A percentile compares a stretch with the other conserved stretches of the same genome.
phyloP scores from a whole-genome alignment of 805 yeast species.

The Kluyveromyces aestuarii region DNA sequence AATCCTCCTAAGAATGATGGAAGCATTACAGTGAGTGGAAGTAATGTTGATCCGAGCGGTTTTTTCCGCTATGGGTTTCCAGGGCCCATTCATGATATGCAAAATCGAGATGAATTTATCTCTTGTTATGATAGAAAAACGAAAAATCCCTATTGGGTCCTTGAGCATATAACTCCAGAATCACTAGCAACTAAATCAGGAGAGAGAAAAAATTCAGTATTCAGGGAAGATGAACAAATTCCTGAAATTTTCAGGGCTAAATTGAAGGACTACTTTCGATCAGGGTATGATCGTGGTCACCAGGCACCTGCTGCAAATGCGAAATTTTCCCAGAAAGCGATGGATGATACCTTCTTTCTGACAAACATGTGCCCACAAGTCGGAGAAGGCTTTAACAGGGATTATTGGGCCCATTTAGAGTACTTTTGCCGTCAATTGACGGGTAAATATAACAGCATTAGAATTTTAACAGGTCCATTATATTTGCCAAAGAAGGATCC shows the following conservation, averaged over 20 bases:
- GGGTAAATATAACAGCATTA: slow-evolving; percentile 57
- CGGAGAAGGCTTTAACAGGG: slow-evolving; percentile 95
- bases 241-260: slow-evolving; percentile 71
- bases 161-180: slow-evolving; percentile 78
- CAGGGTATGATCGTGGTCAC: slow-evolving; percentile 96
- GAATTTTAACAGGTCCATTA: slow-evolving; percentile 90
- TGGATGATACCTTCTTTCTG: slow-evolving; percentile 88
- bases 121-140: slow-evolving; percentile 80
- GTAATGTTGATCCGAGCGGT: slow-evolving; percentile 57
- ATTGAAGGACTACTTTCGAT: slow-evolving; percentile 80
- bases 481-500: slow-evolving; percentile 71
- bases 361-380: slow-evolving; percentile 96
- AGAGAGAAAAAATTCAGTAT: slow-evolving; percentile 72
- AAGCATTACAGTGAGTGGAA: slow-evolving; percentile 21
- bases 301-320: slow-evolving; percentile 98
- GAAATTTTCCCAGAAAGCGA: slow-evolving; percentile 77
- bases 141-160: slow-evolving; percentile 77
- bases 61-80: slow-evolving; percentile 92
- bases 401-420: slow-evolving; percentile 96
- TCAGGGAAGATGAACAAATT: slow-evolving; percentile 77
- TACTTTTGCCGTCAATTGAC: slow-evolving; percentile 78
- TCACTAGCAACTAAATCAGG: slow-evolving; percentile 50
- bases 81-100: slow-evolving; percentile 85
- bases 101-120: slow-evolving; percentile 64
- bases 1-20: slow-evolving; percentile 2